Evolutionary conservation across 441 rosid genomes (phyloP).

Genomic region (Sinapis alba): DNA sequence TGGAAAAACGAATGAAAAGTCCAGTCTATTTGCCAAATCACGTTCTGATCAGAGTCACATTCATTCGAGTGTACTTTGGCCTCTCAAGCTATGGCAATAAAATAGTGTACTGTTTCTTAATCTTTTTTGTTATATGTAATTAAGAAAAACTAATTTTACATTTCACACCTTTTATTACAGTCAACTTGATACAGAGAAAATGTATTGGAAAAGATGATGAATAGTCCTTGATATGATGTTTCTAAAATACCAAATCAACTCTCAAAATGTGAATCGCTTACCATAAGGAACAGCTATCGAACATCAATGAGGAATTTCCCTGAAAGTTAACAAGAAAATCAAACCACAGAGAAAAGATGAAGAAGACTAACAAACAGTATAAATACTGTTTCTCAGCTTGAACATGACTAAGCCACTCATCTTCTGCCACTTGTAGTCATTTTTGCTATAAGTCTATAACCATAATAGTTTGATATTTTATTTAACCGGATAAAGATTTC

Average conservation of each 20-base stretch:
- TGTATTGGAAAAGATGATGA: no score
- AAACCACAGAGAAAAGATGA: no score
- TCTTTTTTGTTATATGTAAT: background rate
- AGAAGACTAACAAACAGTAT: no score
- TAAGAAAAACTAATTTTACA: background rate
- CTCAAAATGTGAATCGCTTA: no score
- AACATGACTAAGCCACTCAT: no score
- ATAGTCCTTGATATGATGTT: no score
- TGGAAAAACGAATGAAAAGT: background rate
- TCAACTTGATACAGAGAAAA: background rate
- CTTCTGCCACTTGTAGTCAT: background rate
- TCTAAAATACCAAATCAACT: no score
- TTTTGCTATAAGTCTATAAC: background rate
- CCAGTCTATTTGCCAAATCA: background rate
- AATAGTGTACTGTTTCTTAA: background rate
- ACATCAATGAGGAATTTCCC: no score
- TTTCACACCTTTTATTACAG: background rate
- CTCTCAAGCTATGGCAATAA: background rate
- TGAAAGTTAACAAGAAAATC: no score
- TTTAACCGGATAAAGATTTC: slow-evolving; percentile 14
- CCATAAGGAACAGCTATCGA: no score
- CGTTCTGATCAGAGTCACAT: background rate
- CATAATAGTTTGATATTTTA: background rate
- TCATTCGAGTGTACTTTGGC: background rate
- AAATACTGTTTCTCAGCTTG: no score